Percentiles rank a stretch among this genome's conserved stretches.
phyloP scores from a whole-genome alignment of 2,329 filamentous ascomycete species.

The Fusarium metavorans region DNA sequence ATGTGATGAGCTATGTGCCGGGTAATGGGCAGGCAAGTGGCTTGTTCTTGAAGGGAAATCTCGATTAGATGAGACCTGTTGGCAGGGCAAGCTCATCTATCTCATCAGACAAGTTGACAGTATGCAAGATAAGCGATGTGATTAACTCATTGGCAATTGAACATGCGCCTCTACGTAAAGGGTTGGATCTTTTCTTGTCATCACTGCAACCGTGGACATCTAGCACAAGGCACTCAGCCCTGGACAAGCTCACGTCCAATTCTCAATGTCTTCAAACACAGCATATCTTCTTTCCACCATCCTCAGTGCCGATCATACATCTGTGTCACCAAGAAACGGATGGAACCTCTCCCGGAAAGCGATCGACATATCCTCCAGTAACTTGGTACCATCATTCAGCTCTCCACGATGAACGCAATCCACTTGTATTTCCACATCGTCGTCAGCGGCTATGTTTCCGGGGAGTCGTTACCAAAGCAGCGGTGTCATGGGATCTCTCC shows the following conservation, averaged over 20 bases:
- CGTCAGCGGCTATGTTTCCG: not conserved
- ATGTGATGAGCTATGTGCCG: not conserved
- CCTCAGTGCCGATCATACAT: not conserved
- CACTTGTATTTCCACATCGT: not conserved
- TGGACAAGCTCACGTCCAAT: not conserved
- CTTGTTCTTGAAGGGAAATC: not conserved
- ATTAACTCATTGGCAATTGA: not conserved
- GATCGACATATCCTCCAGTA: not conserved
- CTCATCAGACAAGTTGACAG: not conserved
- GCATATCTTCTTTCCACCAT: not conserved
- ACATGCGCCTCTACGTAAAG: too few species aligned
- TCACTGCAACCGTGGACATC: not conserved
- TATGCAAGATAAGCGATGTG: not conserved
- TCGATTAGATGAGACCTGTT: not conserved
- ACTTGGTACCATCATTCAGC: not conserved
- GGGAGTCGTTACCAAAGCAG: not conserved
- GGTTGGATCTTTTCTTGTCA: too few species aligned
- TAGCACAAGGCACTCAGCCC: not conserved
- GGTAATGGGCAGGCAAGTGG: not conserved
- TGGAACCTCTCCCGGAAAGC: not conserved
- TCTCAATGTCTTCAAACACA: not conserved
- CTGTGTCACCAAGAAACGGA: not conserved
- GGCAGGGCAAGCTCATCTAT: not conserved
- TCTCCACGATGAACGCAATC: not conserved
- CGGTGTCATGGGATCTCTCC: fast-evolving